Conservation (phyloP, 306 rosid species). For the Fragaria ananassa region DNA sequence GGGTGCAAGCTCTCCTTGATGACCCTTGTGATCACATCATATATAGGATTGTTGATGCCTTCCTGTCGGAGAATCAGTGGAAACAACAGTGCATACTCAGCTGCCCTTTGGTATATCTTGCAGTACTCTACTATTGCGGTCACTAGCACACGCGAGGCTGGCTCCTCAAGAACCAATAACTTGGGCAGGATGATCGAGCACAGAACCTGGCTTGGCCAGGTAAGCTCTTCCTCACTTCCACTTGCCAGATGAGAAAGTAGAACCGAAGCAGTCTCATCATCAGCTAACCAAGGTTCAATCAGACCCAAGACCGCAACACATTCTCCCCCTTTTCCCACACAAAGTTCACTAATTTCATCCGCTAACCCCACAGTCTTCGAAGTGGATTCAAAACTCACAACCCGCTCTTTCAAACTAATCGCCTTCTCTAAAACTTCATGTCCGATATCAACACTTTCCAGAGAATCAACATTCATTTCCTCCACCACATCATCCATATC, state of each 20-base stretch:
- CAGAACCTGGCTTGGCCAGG: conserved; percentile 40
- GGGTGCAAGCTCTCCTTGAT: conserved; percentile 42
- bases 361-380: conserved; percentile 24
- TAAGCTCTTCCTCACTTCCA: conserved; percentile 26
- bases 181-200: conserved; percentile 41
- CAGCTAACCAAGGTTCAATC: conserved; percentile 39
- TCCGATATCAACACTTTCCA: conserved; percentile 18
- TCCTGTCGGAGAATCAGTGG: conserved; percentile 32
- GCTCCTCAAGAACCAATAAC: conserved; percentile 29
- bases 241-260: conserved; percentile 27
- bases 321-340: conserved; percentile 21
- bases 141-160: conserved; percentile 34
- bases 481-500: conserved; percentile 21
- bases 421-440: conserved; percentile 24
- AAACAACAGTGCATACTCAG: conserved; percentile 33
- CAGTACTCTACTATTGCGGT: conserved; percentile 30
- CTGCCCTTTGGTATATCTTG: conserved; percentile 30
- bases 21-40: conserved; percentile 33
- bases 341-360: conserved; percentile 31
- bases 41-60: conserved; percentile 41
- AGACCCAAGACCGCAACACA: conserved; percentile 23
- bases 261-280: conserved; percentile 38
- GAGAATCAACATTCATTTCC: conserved; percentile 25
- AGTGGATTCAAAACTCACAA: conserved; percentile 25
- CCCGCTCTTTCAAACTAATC: conserved; percentile 20